These are phyloP conservation scores for Silene noctiflora DNA, from an alignment of 179 eudicot species.

Conservation along the genomic window DNA sequence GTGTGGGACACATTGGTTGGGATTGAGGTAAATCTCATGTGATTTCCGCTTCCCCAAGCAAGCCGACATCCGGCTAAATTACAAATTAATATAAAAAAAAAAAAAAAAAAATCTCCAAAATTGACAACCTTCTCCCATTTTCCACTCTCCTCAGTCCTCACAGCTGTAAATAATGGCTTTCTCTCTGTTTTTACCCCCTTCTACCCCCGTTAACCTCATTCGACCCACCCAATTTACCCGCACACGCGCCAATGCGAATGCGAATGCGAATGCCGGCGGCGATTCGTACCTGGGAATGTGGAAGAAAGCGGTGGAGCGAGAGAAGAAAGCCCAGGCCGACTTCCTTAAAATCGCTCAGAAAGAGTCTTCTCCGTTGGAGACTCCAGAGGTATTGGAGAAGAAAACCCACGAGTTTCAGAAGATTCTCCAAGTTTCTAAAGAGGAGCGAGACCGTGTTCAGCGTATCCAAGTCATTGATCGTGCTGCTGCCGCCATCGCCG, in stretches of 20 bases:
- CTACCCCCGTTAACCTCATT: too few relatives aligned
- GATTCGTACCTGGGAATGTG: conserved; percentile 74
- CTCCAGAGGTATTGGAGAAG: conserved; percentile 46
- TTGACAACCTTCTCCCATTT: too few relatives aligned
- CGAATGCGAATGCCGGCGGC: conserved; percentile 21
- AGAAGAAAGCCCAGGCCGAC: conserved; percentile 37
- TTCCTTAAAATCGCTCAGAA: conserved; percentile 29
- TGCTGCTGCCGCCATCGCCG: conserved; percentile 87
- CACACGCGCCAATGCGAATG: neutral
- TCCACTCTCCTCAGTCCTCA: too few relatives aligned
- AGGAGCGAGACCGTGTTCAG: conserved; percentile 75
- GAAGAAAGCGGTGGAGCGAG: conserved; percentile 60
- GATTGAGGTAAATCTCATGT: too few relatives aligned
- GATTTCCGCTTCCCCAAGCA: too few relatives aligned
- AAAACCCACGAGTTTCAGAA: conserved; percentile 63
- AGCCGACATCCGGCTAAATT: too few relatives aligned
- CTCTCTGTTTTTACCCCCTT: too few relatives aligned
- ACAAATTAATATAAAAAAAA: too few relatives aligned
- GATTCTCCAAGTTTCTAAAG: conserved; percentile 60
- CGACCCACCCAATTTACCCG: too few relatives aligned
- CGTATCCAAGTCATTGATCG: conserved; percentile 87
- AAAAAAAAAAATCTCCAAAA: too few relatives aligned
- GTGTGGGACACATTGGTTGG: too few relatives aligned
- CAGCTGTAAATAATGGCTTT: too few relatives aligned
- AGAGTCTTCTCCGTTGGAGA: conserved; percentile 13